Conservation (phyloP, 2,329 filamentous ascomycete genomes). For the Chrysoporthe austroafricana region DNA sequence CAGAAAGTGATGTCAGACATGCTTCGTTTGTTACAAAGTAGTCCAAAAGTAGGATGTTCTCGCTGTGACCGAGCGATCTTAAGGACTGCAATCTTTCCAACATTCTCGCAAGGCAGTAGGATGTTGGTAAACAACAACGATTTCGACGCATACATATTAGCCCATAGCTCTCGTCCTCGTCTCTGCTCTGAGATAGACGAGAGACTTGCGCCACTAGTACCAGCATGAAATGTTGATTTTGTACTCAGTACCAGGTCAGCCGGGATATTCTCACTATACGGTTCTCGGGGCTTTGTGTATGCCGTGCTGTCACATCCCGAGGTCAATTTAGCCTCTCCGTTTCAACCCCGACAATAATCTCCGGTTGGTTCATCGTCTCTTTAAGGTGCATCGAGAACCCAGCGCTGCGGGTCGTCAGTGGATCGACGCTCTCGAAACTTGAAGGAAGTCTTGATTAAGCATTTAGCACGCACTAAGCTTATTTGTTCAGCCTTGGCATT, state of each 20-base stretch:
- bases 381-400: slow-evolving; percentile 1
- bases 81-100: not conserved
- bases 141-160: not conserved
- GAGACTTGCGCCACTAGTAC: not conserved
- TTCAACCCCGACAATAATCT: slow-evolving; percentile 1
- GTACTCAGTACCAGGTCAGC: not conserved
- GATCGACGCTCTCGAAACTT: not conserved
- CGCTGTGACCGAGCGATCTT: not conserved
- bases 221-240: not conserved
- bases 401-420: slow-evolving; percentile 3
- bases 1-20: not conserved
- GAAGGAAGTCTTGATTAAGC: not conserved
- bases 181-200: not conserved
- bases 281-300: slow-evolving; percentile 3
- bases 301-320: slow-evolving; percentile 3
- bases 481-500: not conserved
- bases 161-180: not conserved
- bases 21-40: not conserved
- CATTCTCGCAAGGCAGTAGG: not conserved
- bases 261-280: not conserved
- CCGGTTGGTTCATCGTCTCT: not conserved
- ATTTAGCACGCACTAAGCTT: not conserved
- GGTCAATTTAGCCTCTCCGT: not conserved
- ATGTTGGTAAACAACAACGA: not conserved
- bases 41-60: not conserved